Conservation (phyloP, 2,329 filamentous ascomycete genomes). For the Exophiala spinifera region DNA sequence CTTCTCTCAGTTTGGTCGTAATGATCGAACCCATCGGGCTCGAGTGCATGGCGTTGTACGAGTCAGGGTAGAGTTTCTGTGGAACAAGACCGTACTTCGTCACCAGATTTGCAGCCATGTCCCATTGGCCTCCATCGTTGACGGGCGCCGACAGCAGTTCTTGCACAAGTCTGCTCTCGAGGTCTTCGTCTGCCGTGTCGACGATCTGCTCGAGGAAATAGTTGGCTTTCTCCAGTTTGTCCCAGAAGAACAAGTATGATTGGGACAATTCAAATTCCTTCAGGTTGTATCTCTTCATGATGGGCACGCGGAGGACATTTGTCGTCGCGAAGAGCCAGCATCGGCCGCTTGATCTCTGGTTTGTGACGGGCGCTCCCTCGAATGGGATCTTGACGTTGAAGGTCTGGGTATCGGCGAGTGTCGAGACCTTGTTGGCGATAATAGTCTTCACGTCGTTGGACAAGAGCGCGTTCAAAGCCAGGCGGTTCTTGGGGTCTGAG, state of each 20-base stretch:
- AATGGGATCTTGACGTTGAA: slow-evolving; percentile 81
- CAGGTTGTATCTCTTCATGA: slow-evolving; percentile 79
- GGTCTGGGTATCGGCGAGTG: slow-evolving; percentile 69
- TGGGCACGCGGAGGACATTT: slow-evolving; percentile 85
- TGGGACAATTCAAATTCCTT: slow-evolving; percentile 82
- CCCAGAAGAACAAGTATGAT: slow-evolving; percentile 86
- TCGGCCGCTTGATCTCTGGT: slow-evolving; percentile 75
- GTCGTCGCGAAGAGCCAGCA: slow-evolving; percentile 92
- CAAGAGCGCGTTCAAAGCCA: slow-evolving; percentile 71
- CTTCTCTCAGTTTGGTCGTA: slow-evolving; percentile 83
- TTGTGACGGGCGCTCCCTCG: slow-evolving; percentile 79
- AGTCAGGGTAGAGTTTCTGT: slow-evolving; percentile 76
- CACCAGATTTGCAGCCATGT: slow-evolving; percentile 85
- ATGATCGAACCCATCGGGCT: slow-evolving; percentile 68
- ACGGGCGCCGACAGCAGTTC: slow-evolving; percentile 66
- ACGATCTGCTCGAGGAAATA: slow-evolving; percentile 84
- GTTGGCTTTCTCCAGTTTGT: slow-evolving; percentile 89
- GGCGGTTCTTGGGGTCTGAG: slow-evolving; percentile 65
- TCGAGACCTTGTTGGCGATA: slow-evolving; percentile 61
- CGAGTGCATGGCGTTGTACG: slow-evolving; percentile 72
- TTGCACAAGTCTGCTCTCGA: slow-evolving; percentile 72
- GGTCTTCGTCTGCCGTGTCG: slow-evolving; percentile 65
- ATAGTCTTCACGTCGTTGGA: slow-evolving; percentile 64
- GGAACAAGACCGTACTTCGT: slow-evolving; percentile 82
- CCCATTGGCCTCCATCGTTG: slow-evolving; percentile 83